These are phyloP conservation scores for Colletotrichum karsti DNA, from an alignment of 2,329 filamentous ascomycete genomes.

Conservation along the genomic window DNA sequence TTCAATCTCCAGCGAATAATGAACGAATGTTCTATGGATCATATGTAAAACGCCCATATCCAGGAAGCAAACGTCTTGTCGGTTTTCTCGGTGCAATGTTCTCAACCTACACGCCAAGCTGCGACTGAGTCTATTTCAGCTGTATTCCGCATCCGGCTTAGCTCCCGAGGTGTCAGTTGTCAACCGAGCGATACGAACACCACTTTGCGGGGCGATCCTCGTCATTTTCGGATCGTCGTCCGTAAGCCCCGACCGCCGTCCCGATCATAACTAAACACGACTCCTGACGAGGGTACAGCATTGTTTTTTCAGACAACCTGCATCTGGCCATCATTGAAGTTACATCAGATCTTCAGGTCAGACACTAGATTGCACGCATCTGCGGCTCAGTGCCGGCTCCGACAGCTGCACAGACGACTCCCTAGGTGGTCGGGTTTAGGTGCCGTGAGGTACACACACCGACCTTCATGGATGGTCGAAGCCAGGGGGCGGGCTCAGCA, in stretches of 20 bases:
- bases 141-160: neutral
- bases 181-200: conserved; percentile 21
- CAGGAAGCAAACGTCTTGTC: neutral
- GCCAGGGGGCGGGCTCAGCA: neutral
- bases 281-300: neutral
- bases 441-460: neutral
- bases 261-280: neutral
- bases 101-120: neutral
- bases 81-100: neutral
- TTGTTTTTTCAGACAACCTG: neutral
- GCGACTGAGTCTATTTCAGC: neutral
- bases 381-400: neutral
- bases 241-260: neutral
- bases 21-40: too few relatives aligned
- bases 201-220: neutral
- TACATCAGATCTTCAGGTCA: neutral
- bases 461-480: neutral
- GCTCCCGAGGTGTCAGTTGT: neutral
- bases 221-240: neutral
- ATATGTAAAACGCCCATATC: too few relatives aligned
- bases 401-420: too few relatives aligned
- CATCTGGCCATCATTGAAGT: neutral
- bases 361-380: neutral
- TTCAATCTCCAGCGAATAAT: too few relatives aligned
- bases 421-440: too few relatives aligned